Percentiles rank a stretch among this genome's conserved stretches.
Conservation (phyloP, 1,284 basidiomycete species). For the Trametes hirsuta region DNA sequence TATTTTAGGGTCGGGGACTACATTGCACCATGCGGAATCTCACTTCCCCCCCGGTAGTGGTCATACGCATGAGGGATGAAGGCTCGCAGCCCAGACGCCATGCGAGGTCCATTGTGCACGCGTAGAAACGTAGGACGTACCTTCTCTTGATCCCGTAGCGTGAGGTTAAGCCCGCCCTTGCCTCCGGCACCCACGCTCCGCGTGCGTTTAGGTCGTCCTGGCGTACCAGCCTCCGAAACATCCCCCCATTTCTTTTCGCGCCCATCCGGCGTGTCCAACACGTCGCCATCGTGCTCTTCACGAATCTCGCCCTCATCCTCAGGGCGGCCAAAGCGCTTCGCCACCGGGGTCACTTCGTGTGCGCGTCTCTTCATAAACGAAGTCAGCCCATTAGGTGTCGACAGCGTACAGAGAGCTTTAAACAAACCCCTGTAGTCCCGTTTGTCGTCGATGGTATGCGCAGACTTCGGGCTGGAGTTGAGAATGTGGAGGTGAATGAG, state of each 20-base stretch:
- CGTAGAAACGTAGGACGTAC: constrained; percentile 46
- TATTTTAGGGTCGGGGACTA: too few species aligned
- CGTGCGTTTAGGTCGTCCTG: constrained; percentile 47
- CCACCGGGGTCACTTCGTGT: constrained; percentile 37
- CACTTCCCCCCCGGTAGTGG: too few species aligned
- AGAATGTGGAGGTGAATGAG: constrained; percentile 57
- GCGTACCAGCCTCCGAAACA: constrained; percentile 50
- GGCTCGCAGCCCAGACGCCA: too few species aligned
- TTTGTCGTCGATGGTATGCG: constrained; percentile 59
- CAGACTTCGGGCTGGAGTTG: constrained; percentile 54
- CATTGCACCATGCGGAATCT: too few species aligned
- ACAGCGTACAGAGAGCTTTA: constrained; percentile 54
- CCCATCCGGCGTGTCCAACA: constrained; percentile 55
- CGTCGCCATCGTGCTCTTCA: constrained; percentile 44
- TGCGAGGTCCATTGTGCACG: too few species aligned
- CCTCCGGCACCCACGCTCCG: constrained; percentile 41
- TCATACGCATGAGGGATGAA: too few species aligned
- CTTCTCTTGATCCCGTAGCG: constrained; percentile 93
- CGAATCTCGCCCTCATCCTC: constrained; percentile 29
- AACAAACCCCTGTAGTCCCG: constrained; percentile 58
- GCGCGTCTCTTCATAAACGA: constrained; percentile 30
- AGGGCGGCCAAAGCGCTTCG: constrained; percentile 32
- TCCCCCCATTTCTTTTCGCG: constrained; percentile 54
- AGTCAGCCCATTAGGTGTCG: constrained; percentile 40
- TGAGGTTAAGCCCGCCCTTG: constrained; percentile 70